Base-by-base conservation (phyloP, 352 stramenopile species). In the Peronospora destructor region DNA sequence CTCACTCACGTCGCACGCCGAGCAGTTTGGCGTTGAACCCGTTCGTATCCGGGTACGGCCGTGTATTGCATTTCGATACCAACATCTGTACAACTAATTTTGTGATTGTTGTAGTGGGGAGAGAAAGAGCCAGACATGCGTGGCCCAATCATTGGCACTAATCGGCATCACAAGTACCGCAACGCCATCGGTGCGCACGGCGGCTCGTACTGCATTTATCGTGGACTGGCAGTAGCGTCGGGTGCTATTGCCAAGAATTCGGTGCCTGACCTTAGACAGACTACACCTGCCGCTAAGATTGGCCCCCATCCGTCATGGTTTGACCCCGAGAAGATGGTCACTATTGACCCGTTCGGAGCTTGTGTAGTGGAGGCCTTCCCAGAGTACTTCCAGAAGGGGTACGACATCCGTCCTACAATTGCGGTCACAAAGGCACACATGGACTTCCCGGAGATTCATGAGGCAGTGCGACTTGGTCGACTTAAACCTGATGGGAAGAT, bases 161-260 rank as follows among this genome's bases (percentile, higher is more conserved):
- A 97, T 48, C 84, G 93, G 49, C 92, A 98, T 67, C 85, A 96
- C 49, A 87, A 92, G 44, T 97, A 98, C 58, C 78, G 96, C 26
- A 99, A 99, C 66, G 95, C 96, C 41, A 99, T 99, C 56, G 97
- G 97, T 6, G 96, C 97, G 0, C 97, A 99, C 60, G 88, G 89
- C 14, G 97, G 97, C 13, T 97, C 85, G 17, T 99, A 99, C 72
- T 98, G 93, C 61, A 94, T 99, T 59, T 99, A 99, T 59, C 97
- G 95, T 21, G 96, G 95, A 10, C 64, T 99, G 11, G 96, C 97
- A 9, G 95, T 93, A 56, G 82, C 82, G 4, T 78, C 79, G 4
- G 80, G 80, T 11, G 76, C 75, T n/a, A 73, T 93, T 56, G 71
- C 66, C 52, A 90, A 80, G 61, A 74, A 61, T 4, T 56, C 76